A percentile compares a stretch with the other conserved stretches of the same genome.
phyloP scores from a whole-genome alignment of 768 basidiomycete genomes.

The Calocera cornea region DNA sequence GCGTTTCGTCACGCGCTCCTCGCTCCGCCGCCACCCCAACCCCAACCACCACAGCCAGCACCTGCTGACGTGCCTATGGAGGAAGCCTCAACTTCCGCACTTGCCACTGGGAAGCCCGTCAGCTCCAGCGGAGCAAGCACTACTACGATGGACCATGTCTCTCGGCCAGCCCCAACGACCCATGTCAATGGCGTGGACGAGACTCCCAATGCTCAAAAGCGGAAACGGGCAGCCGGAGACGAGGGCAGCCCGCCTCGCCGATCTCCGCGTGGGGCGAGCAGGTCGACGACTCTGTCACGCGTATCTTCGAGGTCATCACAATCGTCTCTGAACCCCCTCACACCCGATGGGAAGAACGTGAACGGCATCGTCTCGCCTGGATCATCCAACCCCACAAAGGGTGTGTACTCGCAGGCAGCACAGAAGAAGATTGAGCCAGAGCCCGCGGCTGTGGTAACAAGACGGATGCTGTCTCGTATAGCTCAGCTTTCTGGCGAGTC shows the following conservation, averaged over 20 bases:
- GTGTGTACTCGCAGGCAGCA: background rate
- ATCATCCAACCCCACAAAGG: background rate
- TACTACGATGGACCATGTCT: background rate
- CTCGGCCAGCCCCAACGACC: background rate
- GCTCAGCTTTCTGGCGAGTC: constrained; percentile 47
- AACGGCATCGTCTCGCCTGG: background rate
- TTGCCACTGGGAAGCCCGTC: background rate
- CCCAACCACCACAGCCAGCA: background rate
- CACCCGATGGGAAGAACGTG: background rate
- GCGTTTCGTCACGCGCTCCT: constrained; percentile 21
- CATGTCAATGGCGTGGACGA: background rate
- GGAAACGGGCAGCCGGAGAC: background rate
- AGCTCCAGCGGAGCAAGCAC: background rate
- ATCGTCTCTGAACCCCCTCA: background rate
- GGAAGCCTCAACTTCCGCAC: background rate
- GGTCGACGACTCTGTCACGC: background rate
- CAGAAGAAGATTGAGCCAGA: background rate
- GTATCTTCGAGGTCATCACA: background rate
- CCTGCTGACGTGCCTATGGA: background rate
- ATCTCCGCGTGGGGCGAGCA: background rate
- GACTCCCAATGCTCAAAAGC: background rate
- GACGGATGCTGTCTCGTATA: constrained; percentile 42
- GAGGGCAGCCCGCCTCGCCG: background rate
- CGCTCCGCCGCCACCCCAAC: background rate
- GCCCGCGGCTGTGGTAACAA: constrained; percentile 18